Evolutionary conservation across 2,329 filamentous ascomycete genomes (phyloP).

Genomic region (Onygenales sp.): DNA sequence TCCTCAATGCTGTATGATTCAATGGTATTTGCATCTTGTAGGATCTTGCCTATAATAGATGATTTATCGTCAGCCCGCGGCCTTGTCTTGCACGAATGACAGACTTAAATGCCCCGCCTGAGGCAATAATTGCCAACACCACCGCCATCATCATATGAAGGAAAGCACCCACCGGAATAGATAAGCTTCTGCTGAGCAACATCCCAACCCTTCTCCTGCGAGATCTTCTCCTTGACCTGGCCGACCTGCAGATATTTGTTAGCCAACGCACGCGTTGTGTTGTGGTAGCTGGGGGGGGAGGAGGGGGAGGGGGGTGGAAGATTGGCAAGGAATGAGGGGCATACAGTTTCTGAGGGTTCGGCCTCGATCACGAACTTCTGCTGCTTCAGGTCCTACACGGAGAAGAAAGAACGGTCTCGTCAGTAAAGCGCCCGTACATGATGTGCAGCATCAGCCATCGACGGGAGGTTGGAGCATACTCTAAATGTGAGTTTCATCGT

Average conservation of each 20-base stretch:
- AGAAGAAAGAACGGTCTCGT: constrained; percentile 4
- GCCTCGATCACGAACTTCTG: constrained; percentile 96
- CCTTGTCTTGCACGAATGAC: neutral
- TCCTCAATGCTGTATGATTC: constrained; percentile 98
- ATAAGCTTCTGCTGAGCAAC: constrained; percentile 87
- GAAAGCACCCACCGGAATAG: constrained; percentile 63
- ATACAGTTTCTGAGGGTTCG: constrained; percentile 83
- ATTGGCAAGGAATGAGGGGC: constrained; percentile 19
- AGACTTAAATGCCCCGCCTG: neutral
- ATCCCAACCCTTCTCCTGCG: constrained; percentile 89
- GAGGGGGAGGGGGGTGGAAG: neutral
- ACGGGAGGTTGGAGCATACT: constrained; percentile 6
- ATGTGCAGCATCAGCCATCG: neutral
- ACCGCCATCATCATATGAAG: too few species aligned
- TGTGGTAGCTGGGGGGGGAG: neutral
- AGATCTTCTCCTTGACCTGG: constrained; percentile 85
- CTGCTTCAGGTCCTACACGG: constrained; percentile 81
- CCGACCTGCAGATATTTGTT: constrained; percentile 54
- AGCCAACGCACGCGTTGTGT: neutral
- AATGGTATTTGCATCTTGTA: constrained; percentile 95
- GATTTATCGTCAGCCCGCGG: neutral
- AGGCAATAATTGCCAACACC: too few species aligned
- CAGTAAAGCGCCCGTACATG: neutral
- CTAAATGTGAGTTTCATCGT: constrained; percentile 15
- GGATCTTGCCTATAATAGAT: constrained; percentile 68